A percentile compares a stretch with the other conserved stretches of the same genome.
Conservation (phyloP, 768 basidiomycete species). For the Lactifluus hygrophoroides region DNA sequence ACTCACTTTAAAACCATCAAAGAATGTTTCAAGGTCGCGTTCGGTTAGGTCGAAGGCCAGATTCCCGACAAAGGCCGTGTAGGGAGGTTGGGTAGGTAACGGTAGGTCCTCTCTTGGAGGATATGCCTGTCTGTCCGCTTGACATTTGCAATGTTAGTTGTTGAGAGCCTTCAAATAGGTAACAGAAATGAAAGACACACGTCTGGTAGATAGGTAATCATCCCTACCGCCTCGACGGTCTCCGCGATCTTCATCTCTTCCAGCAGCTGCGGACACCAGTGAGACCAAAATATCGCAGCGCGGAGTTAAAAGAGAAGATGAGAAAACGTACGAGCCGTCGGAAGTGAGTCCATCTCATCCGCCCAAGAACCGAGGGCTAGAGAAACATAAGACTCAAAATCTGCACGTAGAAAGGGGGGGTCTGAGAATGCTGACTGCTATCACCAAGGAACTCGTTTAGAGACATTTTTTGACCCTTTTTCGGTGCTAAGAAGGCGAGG, state of each 20-base stretch:
- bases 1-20: conserved; percentile 53
- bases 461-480: conserved; percentile 87
- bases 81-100: conserved; percentile 91
- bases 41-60: conserved; percentile 89
- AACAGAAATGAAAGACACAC: conserved; percentile 35
- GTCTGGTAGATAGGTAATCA: conserved; percentile 53
- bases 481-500: conserved; percentile 55
- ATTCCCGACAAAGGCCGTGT: conserved; percentile 95
- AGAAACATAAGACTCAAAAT: conserved; percentile 18
- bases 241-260: conserved; percentile 58
- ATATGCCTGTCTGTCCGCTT: conserved; percentile 48
- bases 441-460: conserved; percentile 91
- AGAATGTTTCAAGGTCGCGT: conserved; percentile 72
- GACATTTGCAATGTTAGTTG: background rate
- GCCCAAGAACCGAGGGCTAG: conserved; percentile 93
- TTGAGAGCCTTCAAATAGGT: background rate
- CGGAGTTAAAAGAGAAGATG: background rate
- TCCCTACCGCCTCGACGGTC: conserved; percentile 46
- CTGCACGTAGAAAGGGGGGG: conserved; percentile 17
- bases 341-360: conserved; percentile 93
- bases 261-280: conserved; percentile 44
- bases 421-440: conserved; percentile 45
- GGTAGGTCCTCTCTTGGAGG: conserved; percentile 85
- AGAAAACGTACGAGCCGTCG: conserved; percentile 79
- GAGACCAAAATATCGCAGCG: background rate